Percentiles rank a stretch among this genome's conserved stretches.
phyloP scores from a whole-genome alignment of 2,329 filamentous ascomycete species.

The Alternaria panax region DNA sequence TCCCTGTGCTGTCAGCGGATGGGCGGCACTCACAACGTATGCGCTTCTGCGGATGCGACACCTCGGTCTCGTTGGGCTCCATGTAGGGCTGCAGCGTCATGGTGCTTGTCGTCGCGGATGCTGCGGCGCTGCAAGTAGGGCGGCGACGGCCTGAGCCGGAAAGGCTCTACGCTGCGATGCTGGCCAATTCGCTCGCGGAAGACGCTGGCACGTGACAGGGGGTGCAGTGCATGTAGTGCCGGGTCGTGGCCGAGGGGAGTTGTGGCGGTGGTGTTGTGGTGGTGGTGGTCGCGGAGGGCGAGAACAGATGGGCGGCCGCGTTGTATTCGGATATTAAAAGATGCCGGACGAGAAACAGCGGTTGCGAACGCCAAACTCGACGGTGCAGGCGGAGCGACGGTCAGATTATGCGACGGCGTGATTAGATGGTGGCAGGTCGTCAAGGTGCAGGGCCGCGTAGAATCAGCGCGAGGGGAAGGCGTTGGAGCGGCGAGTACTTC shows the following conservation, averaged over 20 bases:
- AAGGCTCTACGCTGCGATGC: slow-evolving; percentile 41
- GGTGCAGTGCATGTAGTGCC: slow-evolving; percentile 13
- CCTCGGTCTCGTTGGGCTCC: slow-evolving; percentile 56
- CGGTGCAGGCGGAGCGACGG: slow-evolving; percentile 15
- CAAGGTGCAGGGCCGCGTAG: not conserved
- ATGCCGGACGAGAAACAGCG: slow-evolving; percentile 19
- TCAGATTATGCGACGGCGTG: slow-evolving; percentile 14
- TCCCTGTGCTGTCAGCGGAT: not conserved
- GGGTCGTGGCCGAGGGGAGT: slow-evolving; percentile 12
- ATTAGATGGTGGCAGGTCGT: slow-evolving; percentile 17
- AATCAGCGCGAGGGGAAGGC: slow-evolving; percentile 8
- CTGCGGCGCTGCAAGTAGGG: slow-evolving; percentile 31
- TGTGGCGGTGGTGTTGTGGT: slow-evolving; percentile 24
- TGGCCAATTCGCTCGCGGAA: slow-evolving; percentile 40
- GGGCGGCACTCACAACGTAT: slow-evolving; percentile 67
- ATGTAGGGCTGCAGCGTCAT: slow-evolving; percentile 25
- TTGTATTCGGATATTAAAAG: slow-evolving; percentile 16
- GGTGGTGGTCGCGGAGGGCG: slow-evolving; percentile 21
- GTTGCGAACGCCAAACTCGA: slow-evolving; percentile 17
- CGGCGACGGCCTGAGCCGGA: slow-evolving; percentile 49
- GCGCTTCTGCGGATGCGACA: slow-evolving; percentile 73
- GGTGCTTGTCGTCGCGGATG: slow-evolving; percentile 30
- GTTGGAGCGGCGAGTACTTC: slow-evolving; percentile 7
- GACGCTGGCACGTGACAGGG: slow-evolving; percentile 6
- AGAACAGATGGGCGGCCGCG: slow-evolving; percentile 20